Percentiles rank a stretch among this genome's conserved stretches.
Evolutionary conservation across 306 rosid genomes (phyloP).

Genomic region (Astragalus glycyphyllos): DNA sequence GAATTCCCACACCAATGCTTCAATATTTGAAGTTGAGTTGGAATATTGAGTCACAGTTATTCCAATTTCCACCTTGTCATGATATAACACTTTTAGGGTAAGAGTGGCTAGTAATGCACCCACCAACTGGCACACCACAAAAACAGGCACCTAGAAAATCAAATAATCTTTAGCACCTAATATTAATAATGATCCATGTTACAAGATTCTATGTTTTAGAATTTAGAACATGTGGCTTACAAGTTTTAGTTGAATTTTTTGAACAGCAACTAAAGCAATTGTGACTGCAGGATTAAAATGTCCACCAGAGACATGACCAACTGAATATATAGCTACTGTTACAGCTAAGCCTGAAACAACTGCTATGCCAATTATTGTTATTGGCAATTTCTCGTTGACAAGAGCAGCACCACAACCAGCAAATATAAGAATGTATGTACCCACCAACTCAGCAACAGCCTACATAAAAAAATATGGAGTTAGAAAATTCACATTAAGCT

Average conservation of each 20-base stretch:
- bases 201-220: background rate
- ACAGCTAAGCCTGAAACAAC: conserved; percentile 53
- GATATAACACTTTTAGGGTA: conserved; percentile 47
- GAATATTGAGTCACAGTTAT: conserved; percentile 38
- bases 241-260: conserved; percentile 46
- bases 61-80: conserved; percentile 44
- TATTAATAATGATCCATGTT: background rate
- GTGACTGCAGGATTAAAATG: conserved; percentile 66
- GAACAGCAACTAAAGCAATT: conserved; percentile 46
- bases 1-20: conserved; percentile 49
- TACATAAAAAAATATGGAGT: conserved; percentile 23
- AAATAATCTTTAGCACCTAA: background rate
- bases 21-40: conserved; percentile 45
- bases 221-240: conserved; percentile 13
- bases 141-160: conserved; percentile 45
- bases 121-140: conserved; percentile 46
- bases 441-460: conserved; percentile 55
- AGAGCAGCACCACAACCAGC: conserved; percentile 59
- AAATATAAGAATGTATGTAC: conserved; percentile 59
- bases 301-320: conserved; percentile 62
- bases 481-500: background rate
- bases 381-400: conserved; percentile 42
- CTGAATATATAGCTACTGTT: conserved; percentile 45
- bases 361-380: conserved; percentile 49
- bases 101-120: conserved; percentile 45